These are phyloP conservation scores for Tetrapisispora nanseiensis DNA, from an alignment of 805 yeast species.

Conservation along the genomic window DNA sequence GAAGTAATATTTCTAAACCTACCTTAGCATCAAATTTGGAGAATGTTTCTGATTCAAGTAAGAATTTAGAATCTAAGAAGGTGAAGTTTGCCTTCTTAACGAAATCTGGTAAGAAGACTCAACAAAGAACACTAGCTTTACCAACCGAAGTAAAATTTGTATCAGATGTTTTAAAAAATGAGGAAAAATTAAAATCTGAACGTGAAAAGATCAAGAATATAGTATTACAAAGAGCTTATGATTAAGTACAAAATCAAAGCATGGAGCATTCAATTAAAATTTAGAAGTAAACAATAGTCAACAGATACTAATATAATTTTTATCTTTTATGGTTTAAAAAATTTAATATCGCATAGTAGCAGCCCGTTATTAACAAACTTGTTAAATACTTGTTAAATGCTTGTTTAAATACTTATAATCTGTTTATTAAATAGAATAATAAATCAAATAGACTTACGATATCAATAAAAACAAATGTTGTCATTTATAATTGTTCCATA, in stretches of 20 bases:
- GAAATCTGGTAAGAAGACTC: constrained; percentile 40
- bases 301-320: no score
- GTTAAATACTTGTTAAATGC: no score
- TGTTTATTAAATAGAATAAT: no score
- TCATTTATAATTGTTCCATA: no score
- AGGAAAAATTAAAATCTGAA: constrained; percentile 41
- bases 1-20: neutral
- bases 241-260: constrained; percentile 12
- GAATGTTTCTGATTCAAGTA: neutral
- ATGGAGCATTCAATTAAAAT: no score
- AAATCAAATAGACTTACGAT: no score
- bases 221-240: constrained; percentile 35
- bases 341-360: no score
- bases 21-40: neutral
- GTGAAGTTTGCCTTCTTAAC: constrained; percentile 48
- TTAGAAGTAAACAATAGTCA: no score
- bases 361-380: no score
- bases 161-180: constrained; percentile 41
- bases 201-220: constrained; percentile 47
- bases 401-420: no score
- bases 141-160: constrained; percentile 50
- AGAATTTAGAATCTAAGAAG: constrained; percentile 10
- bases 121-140: constrained; percentile 37
- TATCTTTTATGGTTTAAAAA: no score
- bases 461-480: no score